Conservation (phyloP, 1,139 yeast genomes). For the Saccharomycopsis phalli region DNA sequence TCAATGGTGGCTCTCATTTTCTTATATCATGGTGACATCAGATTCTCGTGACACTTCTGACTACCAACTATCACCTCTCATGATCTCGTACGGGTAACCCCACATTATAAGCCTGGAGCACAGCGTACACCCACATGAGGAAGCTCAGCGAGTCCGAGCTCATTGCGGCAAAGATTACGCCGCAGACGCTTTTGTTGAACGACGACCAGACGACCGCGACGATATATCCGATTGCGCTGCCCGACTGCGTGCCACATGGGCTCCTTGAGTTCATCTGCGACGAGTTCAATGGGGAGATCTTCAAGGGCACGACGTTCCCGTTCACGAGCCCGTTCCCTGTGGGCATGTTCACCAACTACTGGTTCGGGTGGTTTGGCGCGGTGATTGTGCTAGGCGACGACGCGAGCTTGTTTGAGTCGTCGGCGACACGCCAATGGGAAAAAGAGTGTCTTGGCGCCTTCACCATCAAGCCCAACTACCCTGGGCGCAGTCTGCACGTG, state of each 20-base stretch:
- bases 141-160: neutral
- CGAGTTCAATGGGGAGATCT: constrained; percentile 89
- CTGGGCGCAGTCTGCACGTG: constrained; percentile 90
- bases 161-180: constrained; percentile 22
- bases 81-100: too few relatives aligned
- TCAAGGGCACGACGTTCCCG: constrained; percentile 80
- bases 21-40: too few relatives aligned
- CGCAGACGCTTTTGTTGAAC: constrained; percentile 62
- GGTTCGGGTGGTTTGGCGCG: constrained; percentile 85
- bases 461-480: constrained; percentile 77
- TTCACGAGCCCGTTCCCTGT: constrained; percentile 68
- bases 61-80: too few relatives aligned
- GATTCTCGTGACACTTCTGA: too few relatives aligned
- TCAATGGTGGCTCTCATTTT: too few relatives aligned
- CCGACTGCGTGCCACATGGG: constrained; percentile 61
- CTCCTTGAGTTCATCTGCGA: constrained; percentile 75
- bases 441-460: constrained; percentile 84
- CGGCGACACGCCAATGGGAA: constrained; percentile 60
- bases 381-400: constrained; percentile 80
- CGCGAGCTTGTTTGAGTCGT: constrained; percentile 31
- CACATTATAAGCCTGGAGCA: too few relatives aligned
- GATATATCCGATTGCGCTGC: constrained; percentile 69
- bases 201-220: constrained; percentile 93
- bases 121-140: too few relatives aligned
- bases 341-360: constrained; percentile 66